These are phyloP conservation scores for Naematelia aurantialba DNA, from an alignment of 768 basidiomycete genomes.

Conservation along the genomic window DNA sequence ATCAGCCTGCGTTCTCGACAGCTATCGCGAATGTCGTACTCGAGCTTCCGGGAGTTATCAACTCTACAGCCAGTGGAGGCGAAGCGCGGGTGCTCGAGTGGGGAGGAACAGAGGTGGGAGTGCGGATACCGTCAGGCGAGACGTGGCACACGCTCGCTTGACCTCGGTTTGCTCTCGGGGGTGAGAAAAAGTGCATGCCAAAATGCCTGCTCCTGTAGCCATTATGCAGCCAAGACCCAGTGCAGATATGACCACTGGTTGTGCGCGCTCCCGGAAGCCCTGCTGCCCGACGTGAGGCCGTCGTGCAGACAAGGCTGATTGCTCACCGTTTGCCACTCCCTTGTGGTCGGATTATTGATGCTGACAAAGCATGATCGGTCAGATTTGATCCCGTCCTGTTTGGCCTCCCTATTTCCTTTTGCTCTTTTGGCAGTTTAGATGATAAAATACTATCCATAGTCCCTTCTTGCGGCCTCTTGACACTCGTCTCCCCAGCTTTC, in stretches of 20 bases:
- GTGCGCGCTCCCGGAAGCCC: too few species aligned
- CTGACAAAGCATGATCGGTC: too few species aligned
- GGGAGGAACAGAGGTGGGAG: slow-evolving; percentile 8
- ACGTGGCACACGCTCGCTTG: not conserved
- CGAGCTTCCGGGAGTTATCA: slow-evolving; percentile 23
- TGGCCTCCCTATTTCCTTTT: not conserved
- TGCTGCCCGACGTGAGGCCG: too few species aligned
- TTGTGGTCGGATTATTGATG: not conserved
- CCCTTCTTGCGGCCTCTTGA: too few species aligned
- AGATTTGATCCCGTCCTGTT: not conserved
- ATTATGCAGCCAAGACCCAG: too few species aligned
- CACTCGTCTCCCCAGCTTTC: too few species aligned
- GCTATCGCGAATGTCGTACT: slow-evolving; percentile 31
- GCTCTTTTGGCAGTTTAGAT: not conserved
- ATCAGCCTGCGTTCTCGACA: slow-evolving; percentile 52
- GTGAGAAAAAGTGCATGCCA: not conserved
- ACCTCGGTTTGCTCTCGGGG: not conserved
- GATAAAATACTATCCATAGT: too few species aligned
- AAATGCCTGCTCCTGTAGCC: too few species aligned
- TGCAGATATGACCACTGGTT: too few species aligned
- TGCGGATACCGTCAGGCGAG: slow-evolving; percentile 10
- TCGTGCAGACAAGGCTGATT: not conserved
- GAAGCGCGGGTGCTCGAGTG: slow-evolving; percentile 1
- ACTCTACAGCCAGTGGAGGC: slow-evolving; percentile 4
- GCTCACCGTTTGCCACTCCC: not conserved